Percentiles rank a stretch among this genome's conserved stretches.
phyloP scores from a whole-genome alignment of 805 yeast species.

The Metschnikowia anglica region DNA sequence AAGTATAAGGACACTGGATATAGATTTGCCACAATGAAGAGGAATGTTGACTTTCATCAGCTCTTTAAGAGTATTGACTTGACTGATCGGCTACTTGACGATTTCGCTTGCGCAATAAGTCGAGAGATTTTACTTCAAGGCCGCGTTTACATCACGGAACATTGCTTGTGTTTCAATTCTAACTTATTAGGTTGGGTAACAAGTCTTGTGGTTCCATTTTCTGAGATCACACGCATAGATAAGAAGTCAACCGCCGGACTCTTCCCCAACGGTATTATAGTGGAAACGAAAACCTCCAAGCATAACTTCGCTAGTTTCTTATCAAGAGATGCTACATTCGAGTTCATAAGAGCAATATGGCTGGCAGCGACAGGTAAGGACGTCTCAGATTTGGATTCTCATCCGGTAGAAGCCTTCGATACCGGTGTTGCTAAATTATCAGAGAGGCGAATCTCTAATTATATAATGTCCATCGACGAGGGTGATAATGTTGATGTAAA shows the following conservation, averaged over 20 bases:
- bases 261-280: conserved; percentile 83
- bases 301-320: conserved; percentile 86
- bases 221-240: conserved; percentile 71
- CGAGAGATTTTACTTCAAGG: conserved; percentile 89
- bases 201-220: conserved; percentile 65
- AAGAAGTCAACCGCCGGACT: conserved; percentile 84
- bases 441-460: conserved; percentile 16
- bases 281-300: conserved; percentile 61
- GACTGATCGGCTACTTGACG: conserved; percentile 76
- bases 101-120: conserved; percentile 85
- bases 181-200: conserved; percentile 91
- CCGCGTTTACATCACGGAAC: conserved; percentile 74
- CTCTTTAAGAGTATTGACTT: conserved; percentile 65
- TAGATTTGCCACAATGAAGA: conserved; percentile 56
- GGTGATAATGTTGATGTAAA: conserved; percentile 15
- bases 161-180: conserved; percentile 80
- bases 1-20: conserved; percentile 56
- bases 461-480: conserved; percentile 20
- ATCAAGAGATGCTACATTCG: conserved; percentile 74
- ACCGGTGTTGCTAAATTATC: conserved; percentile 4
- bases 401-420: conserved; percentile 1
- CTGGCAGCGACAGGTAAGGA: conserved; percentile 29
- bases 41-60: conserved; percentile 71
- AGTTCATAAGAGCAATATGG: conserved; percentile 71
- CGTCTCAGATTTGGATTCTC: conserved; percentile 15